phyloP scores from a whole-genome alignment of 495 filamentous ascomycete genomes.

The Penicillium subrubescens region DNA sequence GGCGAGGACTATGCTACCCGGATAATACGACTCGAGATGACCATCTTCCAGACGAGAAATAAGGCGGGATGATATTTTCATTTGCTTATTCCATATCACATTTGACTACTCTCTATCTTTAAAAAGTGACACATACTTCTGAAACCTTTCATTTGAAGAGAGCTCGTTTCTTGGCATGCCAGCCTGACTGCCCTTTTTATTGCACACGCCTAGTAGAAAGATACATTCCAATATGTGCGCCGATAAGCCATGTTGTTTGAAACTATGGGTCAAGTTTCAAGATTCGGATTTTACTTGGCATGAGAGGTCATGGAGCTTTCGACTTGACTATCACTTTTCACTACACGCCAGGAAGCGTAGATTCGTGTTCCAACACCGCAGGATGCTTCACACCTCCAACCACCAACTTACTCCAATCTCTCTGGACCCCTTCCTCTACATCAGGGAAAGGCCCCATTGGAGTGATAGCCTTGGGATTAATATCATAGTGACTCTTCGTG shows the following conservation, averaged over 20 bases:
- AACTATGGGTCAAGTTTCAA: no score
- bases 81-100: background rate
- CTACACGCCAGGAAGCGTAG: constrained; percentile 2
- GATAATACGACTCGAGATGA: background rate
- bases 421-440: constrained; percentile 51
- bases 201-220: background rate
- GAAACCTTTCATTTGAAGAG: background rate
- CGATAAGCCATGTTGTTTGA: no score
- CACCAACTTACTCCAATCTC: constrained; percentile 39
- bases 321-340: no score
- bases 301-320: no score
- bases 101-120: background rate
- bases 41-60: background rate
- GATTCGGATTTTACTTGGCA: no score
- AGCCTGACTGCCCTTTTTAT: background rate
- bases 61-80: background rate
- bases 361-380: constrained; percentile 33
- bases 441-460: constrained; percentile 67
- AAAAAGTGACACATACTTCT: background rate
- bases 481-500: constrained; percentile 56
- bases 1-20: background rate
- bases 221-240: background rate
- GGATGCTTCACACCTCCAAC: constrained; percentile 31
- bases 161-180: background rate
- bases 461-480: constrained; percentile 65